Percentiles rank a stretch among this genome's conserved stretches.
Conservation (phyloP, 2,329 filamentous ascomycete species). For the Raffaelea deltoideospora region DNA sequence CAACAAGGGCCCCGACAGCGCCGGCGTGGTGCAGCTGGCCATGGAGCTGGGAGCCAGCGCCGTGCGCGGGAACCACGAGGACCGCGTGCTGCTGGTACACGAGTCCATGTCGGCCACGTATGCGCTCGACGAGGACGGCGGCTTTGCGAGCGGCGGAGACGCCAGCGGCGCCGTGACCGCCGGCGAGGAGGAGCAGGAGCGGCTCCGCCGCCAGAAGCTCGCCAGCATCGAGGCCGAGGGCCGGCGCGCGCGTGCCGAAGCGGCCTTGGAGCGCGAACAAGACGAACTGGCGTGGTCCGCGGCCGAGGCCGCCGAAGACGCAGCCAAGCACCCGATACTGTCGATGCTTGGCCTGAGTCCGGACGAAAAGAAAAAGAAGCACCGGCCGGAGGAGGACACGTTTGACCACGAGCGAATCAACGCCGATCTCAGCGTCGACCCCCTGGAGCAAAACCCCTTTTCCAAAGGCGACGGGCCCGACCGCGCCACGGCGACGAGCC, state of each 20-base stretch:
- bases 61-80: constrained; percentile 88
- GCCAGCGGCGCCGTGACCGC: neutral
- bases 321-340: no score
- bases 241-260: constrained; percentile 4
- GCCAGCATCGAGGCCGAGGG: constrained; percentile 6
- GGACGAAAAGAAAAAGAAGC: neutral
- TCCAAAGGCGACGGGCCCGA: constrained; percentile 22
- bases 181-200: neutral
- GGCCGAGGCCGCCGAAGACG: constrained; percentile 1
- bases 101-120: constrained; percentile 20
- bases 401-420: constrained; percentile 5
- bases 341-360: no score
- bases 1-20: constrained; percentile 73
- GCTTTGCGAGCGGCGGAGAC: no score
- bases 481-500: constrained; percentile 39
- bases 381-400: neutral
- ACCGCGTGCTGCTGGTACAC: constrained; percentile 59
- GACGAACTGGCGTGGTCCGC: constrained; percentile 5
- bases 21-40: constrained; percentile 61
- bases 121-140: no score
- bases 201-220: neutral
- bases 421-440: constrained; percentile 4
- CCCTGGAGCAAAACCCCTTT: constrained; percentile 9
- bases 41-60: constrained; percentile 60
- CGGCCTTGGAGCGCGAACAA: constrained; percentile 11